Base-by-base conservation (phyloP, 164 flowering plant species). In the Sextonia rubra region DNA sequence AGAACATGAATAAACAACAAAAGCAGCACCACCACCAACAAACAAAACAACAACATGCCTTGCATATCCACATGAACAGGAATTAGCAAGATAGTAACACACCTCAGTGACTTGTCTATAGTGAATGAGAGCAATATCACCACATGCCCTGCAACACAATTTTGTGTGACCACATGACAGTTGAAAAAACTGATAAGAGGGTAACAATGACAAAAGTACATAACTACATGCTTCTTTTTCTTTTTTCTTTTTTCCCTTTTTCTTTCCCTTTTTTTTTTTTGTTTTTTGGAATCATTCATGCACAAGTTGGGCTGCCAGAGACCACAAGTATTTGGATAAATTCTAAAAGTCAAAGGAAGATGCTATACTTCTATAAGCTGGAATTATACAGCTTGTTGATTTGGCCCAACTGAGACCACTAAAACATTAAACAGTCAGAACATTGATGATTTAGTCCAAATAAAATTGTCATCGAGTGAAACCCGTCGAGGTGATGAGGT, bases 91-190 rank as follows among this genome's bases (percentile, higher is more conserved):
- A 76, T 23, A n/a, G 60, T 47, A 55, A 76, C 85, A 75, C 47
- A 90, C 98, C 94, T 86, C 92, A 61, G 48, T 76, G 26, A 89
- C 85, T 23, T 95, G 89, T 83, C 97, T 87, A 77, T 95, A 95
- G 75, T 95, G 99, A 74, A 95, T 98, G 58, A 95, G 94, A 79
- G 93, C 99, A 76, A 95, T 90, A 76, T 93, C 97, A 23, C 90
- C 93, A 68, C 74, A 83, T 67, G 86, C 90, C 89, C 99, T 95
- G 94, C 75, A 73, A 82, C 78, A 62, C 56, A 60, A 71, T 44
- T 17, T 4, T 18, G 30, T 23, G 18, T 47, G 24, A 52, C 47
- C 4, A 22, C 7, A 27, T 64, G 12, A 49, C 18, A 30, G 15
- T 71, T 22, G 3, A 71, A 32, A 62, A n/a, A 0, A 52, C 58